phyloP scores from a whole-genome alignment of 2,329 filamentous ascomycete species.

The Colletotrichum euphorbiae region DNA sequence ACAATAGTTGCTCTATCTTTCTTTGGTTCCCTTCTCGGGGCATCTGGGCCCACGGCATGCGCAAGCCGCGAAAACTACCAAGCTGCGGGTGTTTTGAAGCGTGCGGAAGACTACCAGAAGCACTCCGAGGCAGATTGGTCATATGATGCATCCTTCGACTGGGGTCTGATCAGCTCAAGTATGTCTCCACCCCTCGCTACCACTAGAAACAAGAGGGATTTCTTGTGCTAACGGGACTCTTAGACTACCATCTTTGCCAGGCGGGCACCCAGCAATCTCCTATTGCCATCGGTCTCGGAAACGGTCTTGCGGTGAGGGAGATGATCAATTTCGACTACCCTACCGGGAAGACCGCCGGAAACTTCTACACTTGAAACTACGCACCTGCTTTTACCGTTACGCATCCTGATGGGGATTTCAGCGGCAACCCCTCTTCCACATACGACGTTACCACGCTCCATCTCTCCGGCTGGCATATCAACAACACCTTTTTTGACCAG shows the following conservation, averaged over 20 bases:
- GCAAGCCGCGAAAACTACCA: conserved; percentile 15
- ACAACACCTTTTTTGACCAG: conserved; percentile 53
- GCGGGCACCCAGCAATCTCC: conserved; percentile 63
- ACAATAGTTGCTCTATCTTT: background rate
- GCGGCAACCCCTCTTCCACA: conserved; percentile 53
- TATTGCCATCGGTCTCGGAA: conserved; percentile 54
- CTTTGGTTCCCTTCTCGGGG: background rate
- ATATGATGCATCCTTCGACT: conserved; percentile 37
- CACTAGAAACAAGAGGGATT: no score
- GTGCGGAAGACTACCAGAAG: conserved; percentile 2
- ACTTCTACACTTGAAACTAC: conserved; percentile 62
- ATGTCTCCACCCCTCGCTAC: background rate
- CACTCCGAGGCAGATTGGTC: conserved; percentile 23
- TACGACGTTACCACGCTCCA: conserved; percentile 61
- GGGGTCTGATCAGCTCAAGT: conserved; percentile 28
- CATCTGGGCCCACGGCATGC: conserved; percentile 22
- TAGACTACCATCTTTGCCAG: conserved; percentile 53
- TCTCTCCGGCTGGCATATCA: conserved; percentile 62
- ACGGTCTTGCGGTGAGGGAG: conserved; percentile 55
- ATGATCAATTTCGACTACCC: conserved; percentile 56
- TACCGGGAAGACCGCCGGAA: conserved; percentile 48
- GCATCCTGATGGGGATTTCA: conserved; percentile 51
- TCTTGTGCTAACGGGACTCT: background rate
- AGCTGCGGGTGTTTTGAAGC: background rate
- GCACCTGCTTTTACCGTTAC: conserved; percentile 56